Evolutionary conservation across 352 stramenopile genomes (phyloP).

Genomic region (Phytophthora podocarpi): DNA sequence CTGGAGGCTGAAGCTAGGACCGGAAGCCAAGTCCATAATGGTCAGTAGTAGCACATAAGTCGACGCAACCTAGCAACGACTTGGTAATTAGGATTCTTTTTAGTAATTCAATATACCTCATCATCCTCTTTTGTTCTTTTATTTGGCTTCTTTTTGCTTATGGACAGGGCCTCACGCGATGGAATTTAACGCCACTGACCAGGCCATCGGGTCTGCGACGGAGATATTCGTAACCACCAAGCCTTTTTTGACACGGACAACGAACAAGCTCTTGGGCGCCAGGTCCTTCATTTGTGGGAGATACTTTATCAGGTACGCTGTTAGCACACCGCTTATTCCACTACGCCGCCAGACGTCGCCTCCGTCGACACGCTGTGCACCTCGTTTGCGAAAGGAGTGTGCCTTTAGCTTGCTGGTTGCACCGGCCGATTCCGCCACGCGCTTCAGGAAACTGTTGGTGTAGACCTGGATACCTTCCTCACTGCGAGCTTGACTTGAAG

Average conservation of each 20-base stretch:
- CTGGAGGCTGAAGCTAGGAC: too few relatives aligned
- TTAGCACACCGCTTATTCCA: constrained; percentile 14
- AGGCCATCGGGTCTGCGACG: neutral
- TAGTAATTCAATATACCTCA: too few relatives aligned
- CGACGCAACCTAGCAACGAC: too few relatives aligned
- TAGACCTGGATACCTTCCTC: constrained; percentile 18
- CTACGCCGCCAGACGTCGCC: neutral
- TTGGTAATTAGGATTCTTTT: too few relatives aligned
- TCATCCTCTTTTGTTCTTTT: too few relatives aligned
- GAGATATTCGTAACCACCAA: neutral
- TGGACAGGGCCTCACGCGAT: too few relatives aligned
- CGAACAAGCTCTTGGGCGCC: neutral
- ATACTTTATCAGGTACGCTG: constrained; percentile 12
- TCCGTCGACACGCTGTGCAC: constrained; percentile 26
- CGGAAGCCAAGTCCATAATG: too few relatives aligned
- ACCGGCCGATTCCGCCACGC: constrained; percentile 3
- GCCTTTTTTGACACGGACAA: constrained; percentile 7
- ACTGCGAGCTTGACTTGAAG: constrained; percentile 5
- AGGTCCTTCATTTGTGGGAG: constrained; percentile 8
- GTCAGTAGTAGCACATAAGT: too few relatives aligned
- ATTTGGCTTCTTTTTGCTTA: too few relatives aligned
- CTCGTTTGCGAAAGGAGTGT: constrained; percentile 35
- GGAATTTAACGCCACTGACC: neutral
- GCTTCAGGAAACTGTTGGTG: constrained; percentile 31
- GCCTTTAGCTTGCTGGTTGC: constrained; percentile 23